phyloP scores from a whole-genome alignment of 176 grass and related monocot species.

The Oryza meyeriana region DNA sequence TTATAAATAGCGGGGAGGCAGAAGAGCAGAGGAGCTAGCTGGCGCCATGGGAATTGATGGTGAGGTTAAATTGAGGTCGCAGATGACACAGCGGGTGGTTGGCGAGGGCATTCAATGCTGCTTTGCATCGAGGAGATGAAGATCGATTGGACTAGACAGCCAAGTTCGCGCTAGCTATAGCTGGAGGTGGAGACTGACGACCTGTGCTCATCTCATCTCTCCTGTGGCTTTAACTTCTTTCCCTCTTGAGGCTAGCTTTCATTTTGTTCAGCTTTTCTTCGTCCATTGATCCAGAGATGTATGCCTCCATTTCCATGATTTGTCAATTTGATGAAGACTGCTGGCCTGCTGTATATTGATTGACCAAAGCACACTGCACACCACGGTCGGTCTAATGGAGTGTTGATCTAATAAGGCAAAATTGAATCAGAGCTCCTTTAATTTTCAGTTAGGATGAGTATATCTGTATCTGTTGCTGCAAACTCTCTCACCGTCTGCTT shows the following conservation, averaged over 20 bases:
- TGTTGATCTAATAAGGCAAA: too few species aligned
- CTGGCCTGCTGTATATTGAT: not conserved
- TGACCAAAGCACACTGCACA: not conserved
- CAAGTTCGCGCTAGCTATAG: too few species aligned
- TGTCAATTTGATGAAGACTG: not conserved
- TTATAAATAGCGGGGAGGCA: constrained; percentile 44
- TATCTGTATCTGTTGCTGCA: too few species aligned
- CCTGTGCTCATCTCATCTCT: not conserved
- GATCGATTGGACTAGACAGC: too few species aligned
- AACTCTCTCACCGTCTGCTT: too few species aligned
- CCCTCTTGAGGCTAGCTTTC: not conserved
- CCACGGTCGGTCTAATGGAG: too few species aligned
- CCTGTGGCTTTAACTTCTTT: not conserved
- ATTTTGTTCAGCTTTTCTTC: not conserved
- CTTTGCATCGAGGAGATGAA: not conserved
- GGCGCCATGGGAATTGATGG: constrained; percentile 44
- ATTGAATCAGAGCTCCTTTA: not conserved
- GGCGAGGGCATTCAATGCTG: constrained; percentile 39
- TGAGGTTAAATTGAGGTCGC: constrained; percentile 37
- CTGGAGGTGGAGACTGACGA: not conserved
- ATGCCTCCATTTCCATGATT: not conserved
- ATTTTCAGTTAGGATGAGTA: too few species aligned
- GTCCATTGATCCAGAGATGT: not conserved
- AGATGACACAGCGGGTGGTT: constrained; percentile 42
- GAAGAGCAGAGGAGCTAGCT: constrained; percentile 20